Base-by-base conservation (phyloP, 2,329 filamentous ascomycete genomes). In the Rosellinia necatrix region DNA sequence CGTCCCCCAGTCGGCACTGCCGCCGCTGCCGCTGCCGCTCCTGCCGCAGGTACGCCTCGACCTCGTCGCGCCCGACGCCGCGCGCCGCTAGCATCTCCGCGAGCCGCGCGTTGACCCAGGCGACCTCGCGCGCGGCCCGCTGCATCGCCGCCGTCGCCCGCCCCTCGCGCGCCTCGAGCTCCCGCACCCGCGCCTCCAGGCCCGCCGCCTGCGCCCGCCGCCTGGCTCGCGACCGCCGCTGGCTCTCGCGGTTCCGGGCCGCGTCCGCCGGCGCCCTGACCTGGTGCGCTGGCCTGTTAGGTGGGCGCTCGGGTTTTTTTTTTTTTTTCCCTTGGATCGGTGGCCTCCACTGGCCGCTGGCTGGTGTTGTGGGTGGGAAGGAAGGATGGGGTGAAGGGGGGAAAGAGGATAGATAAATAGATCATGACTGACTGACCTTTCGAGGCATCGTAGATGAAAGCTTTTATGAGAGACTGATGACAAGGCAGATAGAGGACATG, bases 141-240 rank as follows among this genome's bases (percentile, higher is more conserved):
- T 84, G 82, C 76, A 85, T 80, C 64, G 81, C 78, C 9, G 78
- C 63, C 2, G 78, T 79, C 4, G 81, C 81, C 51, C 76, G 72
- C 13, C 78, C 73, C 19, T 77, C 80, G 4, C 69, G 72, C n/a
- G 68, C 69, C 69, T 83, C 78, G 64, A 77, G 78, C 24, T 78
- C 76, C 17, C 72, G 72, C 29, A 84, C 59, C 38, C 74, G 74
- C 19, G 65, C 70, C 64, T 81, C 78, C 56, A 85, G 71, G 12
- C 73, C 72, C 47, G 77, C 74, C 53, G 83, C 69, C 55, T 79
- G 78, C 58, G 81, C 79, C 56, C 77, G 78, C 27, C 75, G 77
- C 32, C 81, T 78, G 24, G 77, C 79, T 30, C 81, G 75, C 13
- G 77, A 81, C 30, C 77, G 78, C 42, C 80, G 78, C 70, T 84